Conservation (phyloP, 2,329 filamentous ascomycete genomes). For the Biscogniauxia marginata region DNA sequence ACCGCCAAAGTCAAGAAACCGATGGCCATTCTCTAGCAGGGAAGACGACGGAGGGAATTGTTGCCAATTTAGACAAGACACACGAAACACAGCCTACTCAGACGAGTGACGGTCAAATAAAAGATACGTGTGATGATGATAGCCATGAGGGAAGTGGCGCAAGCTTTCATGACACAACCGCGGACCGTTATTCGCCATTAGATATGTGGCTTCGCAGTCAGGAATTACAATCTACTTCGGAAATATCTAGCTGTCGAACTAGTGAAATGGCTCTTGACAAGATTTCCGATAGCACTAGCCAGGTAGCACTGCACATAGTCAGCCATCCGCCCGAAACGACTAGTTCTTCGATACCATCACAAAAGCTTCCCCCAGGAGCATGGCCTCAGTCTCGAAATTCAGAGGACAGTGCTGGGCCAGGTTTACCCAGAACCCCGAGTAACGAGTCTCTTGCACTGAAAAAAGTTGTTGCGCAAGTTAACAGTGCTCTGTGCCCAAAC, state of each 20-base stretch:
- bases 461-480: slow-evolving; percentile 4
- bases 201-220: slow-evolving; percentile 32
- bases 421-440: neutral
- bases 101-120: neutral
- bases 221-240: slow-evolving; percentile 21
- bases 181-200: slow-evolving; percentile 26
- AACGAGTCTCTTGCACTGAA: slow-evolving; percentile 1
- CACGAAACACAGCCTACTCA: neutral
- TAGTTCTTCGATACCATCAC: neutral
- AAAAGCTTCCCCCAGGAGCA: neutral
- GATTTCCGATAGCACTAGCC: slow-evolving; percentile 3
- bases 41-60: neutral
- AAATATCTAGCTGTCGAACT: slow-evolving; percentile 19
- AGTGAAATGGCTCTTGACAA: slow-evolving; percentile 15
- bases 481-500: neutral
- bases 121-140: neutral
- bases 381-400: neutral
- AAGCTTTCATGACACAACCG: slow-evolving; percentile 12
- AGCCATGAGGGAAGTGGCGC: slow-evolving; percentile 6
- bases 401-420: neutral
- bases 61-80: neutral
- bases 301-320: neutral
- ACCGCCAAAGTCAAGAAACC: neutral
- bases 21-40: neutral
- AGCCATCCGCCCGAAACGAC: neutral